Evolutionary conservation across 768 basidiomycete species (phyloP).

Genomic region (Porphyrellus cyaneotinctus): DNA sequence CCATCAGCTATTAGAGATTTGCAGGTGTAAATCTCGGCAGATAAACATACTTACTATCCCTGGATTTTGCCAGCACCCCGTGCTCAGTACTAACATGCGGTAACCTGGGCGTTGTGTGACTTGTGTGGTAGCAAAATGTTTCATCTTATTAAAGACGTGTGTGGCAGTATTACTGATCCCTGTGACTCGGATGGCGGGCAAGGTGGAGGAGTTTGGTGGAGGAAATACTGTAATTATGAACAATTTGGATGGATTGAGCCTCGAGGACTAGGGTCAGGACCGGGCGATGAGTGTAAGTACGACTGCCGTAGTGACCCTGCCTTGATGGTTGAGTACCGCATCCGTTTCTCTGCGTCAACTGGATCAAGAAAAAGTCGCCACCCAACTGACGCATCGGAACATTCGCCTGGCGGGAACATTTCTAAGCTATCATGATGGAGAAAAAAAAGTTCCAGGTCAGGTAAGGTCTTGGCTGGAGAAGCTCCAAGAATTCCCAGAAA

Average conservation of each 20-base stretch:
- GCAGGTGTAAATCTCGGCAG: constrained; percentile 1
- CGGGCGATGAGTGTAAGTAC: too few relatives aligned
- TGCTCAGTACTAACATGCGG: background rate
- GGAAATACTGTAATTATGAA: background rate
- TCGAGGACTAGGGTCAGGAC: too few relatives aligned
- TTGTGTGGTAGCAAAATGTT: background rate
- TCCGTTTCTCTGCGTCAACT: background rate
- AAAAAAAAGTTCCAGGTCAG: too few relatives aligned
- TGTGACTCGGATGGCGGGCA: background rate
- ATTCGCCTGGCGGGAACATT: too few relatives aligned
- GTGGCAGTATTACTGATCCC: background rate
- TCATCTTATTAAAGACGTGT: background rate
- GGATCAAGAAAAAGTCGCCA: background rate
- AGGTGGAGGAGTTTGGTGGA: background rate
- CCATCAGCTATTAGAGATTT: background rate
- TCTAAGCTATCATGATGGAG: too few relatives aligned
- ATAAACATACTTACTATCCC: constrained; percentile 6
- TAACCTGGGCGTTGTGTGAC: background rate
- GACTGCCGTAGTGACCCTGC: too few relatives aligned
- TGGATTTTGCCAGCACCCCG: background rate
- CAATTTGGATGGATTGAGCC: too few relatives aligned
- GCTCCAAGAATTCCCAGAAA: background rate
- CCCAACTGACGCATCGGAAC: too few relatives aligned
- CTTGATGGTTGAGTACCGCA: background rate
- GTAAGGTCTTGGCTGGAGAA: background rate